Base-by-base conservation (phyloP, 805 yeast species). In the Cyberlindnera mrakii region DNA sequence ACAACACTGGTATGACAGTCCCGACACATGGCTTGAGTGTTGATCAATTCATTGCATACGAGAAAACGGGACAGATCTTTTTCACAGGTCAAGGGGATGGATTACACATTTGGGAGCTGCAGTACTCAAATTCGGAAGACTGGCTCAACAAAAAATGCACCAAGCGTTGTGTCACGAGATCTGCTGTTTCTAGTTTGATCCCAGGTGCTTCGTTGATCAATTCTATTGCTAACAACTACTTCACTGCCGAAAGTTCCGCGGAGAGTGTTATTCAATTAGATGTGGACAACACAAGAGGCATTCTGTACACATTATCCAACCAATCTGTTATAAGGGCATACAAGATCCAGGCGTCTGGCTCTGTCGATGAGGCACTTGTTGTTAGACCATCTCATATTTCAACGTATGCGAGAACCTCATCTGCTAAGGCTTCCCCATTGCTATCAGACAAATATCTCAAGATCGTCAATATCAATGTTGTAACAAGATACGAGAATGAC, bases 121-220 rank as follows among this genome's bases (percentile, higher is more conserved):
- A 78, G 46, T 93, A 93, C 59, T 75, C 90, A 6, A 84, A 82
- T 50, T 75, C 84, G 20, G 93, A 88, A 38, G 82, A 86, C 42
- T 91, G 96, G 86, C 88, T 88, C 59, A 78, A 81, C 49, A 82
- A 85, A 56, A 85, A 82, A 54, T 85, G 95, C 57, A 79, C 78
- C 53, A 89, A 89, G 61, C 78, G 82, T 33, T 88, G 97, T 60
- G 72, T 86, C 43, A 88, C 97, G 35, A 80, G 78, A 64, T 77
- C 77, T 51, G 80, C 71, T 0, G 62, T 81, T 34, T 65, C 82
- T 1, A 69, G 74, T 30, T 65, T 78, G 29, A 62, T 79, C 17
- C 72, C 73, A 4, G 73, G 72, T 7, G 54, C 67, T 31, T 53
- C 62, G 4, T 48, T 58, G 25, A 53, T 69, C 25, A 68, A 65